Evolutionary conservation across 805 yeast genomes (phyloP), one percentile per base, ranked within the genome.

Genomic region (Monosporozyma servazzii): DNA sequence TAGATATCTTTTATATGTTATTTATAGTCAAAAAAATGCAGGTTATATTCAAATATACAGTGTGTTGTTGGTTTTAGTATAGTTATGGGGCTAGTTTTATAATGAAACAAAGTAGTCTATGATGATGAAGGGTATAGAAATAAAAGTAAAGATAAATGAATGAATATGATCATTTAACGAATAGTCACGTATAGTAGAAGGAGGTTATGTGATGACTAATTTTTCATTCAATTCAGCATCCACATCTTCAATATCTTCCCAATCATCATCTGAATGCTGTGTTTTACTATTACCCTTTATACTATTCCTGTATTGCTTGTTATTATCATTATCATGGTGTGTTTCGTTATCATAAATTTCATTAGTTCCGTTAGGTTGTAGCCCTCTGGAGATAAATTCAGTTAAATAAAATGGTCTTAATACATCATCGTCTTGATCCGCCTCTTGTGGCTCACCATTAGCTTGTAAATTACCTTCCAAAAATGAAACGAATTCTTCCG

Each of bases 401-500:
- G 72, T 69, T 5, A 77, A 74, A 51, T 78, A 66, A 54, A 76
- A 78, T 17, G 78, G 82, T 54, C 74, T 74, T 3, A 79, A 55
- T 8, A 51, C 59, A 18, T 55, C 55, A 9, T 56, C 57, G 8
- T 48, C 58, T 3, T 60, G 64, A 2, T 58, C 61, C 2, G 18
- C n/a, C 17, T 53, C 58, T 21, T 37, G 42, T 17, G 30, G 17
- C 15, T 5, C 17, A 7, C 17, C 37, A 23, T n/a, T 27, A n/a
- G 29, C 43, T 15, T 44, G 39, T 20, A 37, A 41, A 21, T 29
- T 37, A 8, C 21, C 11, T 17, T 55, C 58, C 18, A 71, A 36
- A 45, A 76, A 63, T 49, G 86, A 84, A 30, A 93, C 96, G 61
- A 90, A 93, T 60, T 87, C 96, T 61, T 90, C 96, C 1, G 99